phyloP scores from a whole-genome alignment of 2,329 filamentous ascomycete genomes.

The Penicillium olsonii region DNA sequence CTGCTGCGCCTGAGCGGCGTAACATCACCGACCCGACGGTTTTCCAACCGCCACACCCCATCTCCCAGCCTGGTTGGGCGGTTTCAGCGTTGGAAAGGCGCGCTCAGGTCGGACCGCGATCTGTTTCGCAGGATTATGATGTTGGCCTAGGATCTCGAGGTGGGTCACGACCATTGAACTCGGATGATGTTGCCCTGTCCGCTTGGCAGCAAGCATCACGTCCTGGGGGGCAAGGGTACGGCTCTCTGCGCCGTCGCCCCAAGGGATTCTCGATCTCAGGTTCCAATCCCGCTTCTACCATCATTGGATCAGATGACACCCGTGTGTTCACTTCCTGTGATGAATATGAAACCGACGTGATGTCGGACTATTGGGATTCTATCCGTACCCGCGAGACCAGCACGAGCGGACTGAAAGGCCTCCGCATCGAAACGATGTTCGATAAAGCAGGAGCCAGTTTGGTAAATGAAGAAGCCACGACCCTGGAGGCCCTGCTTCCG shows the following conservation, averaged over 20 bases:
- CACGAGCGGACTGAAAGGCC: constrained; percentile 54
- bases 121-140: constrained; percentile 28
- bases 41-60: constrained; percentile 38
- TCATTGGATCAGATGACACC: constrained; percentile 63
- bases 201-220: constrained; percentile 27
- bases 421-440: constrained; percentile 65
- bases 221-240: constrained; percentile 21
- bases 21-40: constrained; percentile 45
- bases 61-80: constrained; percentile 29
- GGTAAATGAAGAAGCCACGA: constrained; percentile 45
- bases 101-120: constrained; percentile 20
- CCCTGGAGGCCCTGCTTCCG: constrained; percentile 52
- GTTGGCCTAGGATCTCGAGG: constrained; percentile 20
- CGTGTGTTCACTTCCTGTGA: constrained; percentile 59
- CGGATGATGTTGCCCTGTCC: constrained; percentile 31
- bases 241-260: constrained; percentile 39
- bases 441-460: constrained; percentile 50
- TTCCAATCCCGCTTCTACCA: constrained; percentile 61
- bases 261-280: constrained; percentile 58
- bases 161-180: constrained; percentile 25
- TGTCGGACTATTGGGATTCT: constrained; percentile 66
- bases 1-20: constrained; percentile 31
- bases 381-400: constrained; percentile 60
- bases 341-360: constrained; percentile 62
- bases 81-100: constrained; percentile 13